Evolutionary conservation across 2,329 filamentous ascomycete species (phyloP), one percentile per base, ranked within the genome.

Genomic region (Aspergillus intermedius): DNA sequence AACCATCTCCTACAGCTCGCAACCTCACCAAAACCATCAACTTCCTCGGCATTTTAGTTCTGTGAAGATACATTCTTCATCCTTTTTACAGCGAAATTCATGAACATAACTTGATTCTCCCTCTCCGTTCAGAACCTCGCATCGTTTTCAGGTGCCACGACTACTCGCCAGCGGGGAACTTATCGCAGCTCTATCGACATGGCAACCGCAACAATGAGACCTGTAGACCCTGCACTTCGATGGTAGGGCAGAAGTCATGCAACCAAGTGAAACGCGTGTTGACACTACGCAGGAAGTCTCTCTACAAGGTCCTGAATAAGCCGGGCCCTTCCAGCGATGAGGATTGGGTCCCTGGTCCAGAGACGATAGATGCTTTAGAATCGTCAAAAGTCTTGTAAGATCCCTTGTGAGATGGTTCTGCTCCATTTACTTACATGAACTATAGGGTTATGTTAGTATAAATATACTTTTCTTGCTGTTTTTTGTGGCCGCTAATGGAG

Each of bases 271-370:
- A 30, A 30, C 7, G 7, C 9, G 4, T 52, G 41, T 50, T 64
- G 12, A 65, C 41, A 37, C 22, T 19, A 22, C 10, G 25, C 53
- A 94, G 90, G 90, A 84, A 82, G 68, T 85, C 95, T 66, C 79
- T 97, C 49, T 83, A 97, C 70, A 84, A 80, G 53, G 83, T 96
- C 55, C 79, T 95, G 49, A 83, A 78, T 50, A 84, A 83, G 28
- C 74, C 79, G 3, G 91, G 93, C 1, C 89, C 93, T 1, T 95
- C 88, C 67, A 91, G 87, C 30, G 86, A 91, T 55, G 78, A 82
- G 23, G 80, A 76, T 45, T 79, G 74, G 63, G 67, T 73, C 8
- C 74, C 75, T 43, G 78, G 73, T 48, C 71, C 66, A 58, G 75
- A 72, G 53, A 75, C 74, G 49, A 77, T 76, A 60, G 74, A 75